phyloP scores from a whole-genome alignment of 164 flowering plant species.

The Liquidambar formosana region DNA sequence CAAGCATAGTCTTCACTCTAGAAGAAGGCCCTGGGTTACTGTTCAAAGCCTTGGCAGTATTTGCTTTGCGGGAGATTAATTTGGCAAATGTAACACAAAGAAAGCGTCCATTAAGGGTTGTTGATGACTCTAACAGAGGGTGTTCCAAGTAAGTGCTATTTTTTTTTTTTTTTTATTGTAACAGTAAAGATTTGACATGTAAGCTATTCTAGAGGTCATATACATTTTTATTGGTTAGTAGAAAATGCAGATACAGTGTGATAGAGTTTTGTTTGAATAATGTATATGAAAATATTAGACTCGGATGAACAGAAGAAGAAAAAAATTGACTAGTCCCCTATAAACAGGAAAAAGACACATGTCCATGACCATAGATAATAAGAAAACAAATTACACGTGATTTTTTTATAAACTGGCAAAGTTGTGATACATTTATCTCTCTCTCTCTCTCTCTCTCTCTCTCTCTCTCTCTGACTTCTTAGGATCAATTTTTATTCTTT shows the following conservation, averaged over 20 bases:
- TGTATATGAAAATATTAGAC: background rate
- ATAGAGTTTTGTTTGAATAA: background rate
- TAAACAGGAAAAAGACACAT: too few species aligned
- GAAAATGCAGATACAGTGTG: background rate
- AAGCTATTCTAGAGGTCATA: background rate
- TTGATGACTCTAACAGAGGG: slow-evolving; percentile 81
- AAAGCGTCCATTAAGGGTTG: slow-evolving; percentile 77
- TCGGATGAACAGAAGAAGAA: background rate
- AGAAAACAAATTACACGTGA: too few species aligned
- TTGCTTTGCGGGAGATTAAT: slow-evolving; percentile 80
- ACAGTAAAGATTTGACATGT: background rate
- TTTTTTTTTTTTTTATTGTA: too few species aligned
- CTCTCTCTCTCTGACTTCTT: too few species aligned
- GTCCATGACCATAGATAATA: too few species aligned
- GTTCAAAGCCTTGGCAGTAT: slow-evolving; percentile 92
- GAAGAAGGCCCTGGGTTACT: slow-evolving; percentile 96
- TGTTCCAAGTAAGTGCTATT: slow-evolving; percentile 69
- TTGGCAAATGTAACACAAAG: slow-evolving; percentile 91
- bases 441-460: too few species aligned
- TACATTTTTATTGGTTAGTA: background rate
- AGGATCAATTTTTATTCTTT: background rate
- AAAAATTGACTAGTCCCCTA: too few species aligned
- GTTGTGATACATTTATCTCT: too few species aligned
- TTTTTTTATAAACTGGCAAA: too few species aligned
- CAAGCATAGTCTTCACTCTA: slow-evolving; percentile 89